Evolutionary conservation across 2,329 filamentous ascomycete species (phyloP), one percentile per base, ranked within the genome.

Genomic region (Coccinonectria pachysandricola): DNA sequence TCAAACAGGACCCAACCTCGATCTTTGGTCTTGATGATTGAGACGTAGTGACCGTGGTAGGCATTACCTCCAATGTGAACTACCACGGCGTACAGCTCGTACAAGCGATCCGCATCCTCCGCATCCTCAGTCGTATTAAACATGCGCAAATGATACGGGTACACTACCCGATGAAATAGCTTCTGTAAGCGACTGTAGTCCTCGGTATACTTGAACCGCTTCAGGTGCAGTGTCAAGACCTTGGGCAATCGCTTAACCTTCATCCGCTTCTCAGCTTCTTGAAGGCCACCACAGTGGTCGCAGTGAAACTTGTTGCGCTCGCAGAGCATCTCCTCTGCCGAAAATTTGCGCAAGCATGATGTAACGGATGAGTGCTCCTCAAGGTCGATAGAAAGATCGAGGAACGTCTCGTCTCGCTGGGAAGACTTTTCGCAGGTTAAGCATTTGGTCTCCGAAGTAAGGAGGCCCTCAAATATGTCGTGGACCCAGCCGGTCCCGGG

Each of bases 271-370:
- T 98, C 91, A 0, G 91, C 91, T 58, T 98, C 91, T 56, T 98
- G 91, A 29, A 98, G 62, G 3, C 91, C 91, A 27, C 91, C 91
- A 43, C 91, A 98, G 45, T 87, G 87, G 52, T 98, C 91, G 58
- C 91, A 98, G 50, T 98, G 88, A 42, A 98, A 98, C 52, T 98
- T 98, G 63, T 98, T 96, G 34, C 87, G 73, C 59, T 98, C 91
- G 50, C 91, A 96, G 31, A 98, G 69, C 85, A 96, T 95, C 56
- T 98, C 91, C 47, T 96, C 91, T 23, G 91, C 86, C 0, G 91
- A 98, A 48, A 98, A 98, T 46, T 95, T 94, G 32, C 84, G 74
- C 38, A 98, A 59, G 52, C 91, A 98, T 14, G 91, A 88, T 3
- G 91, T 96, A 4, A 98, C 91, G 0, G 91, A 98, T 1, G 87